Conservation (phyloP, 2,329 filamentous ascomycete species). For the Xylaria hypoxylon region DNA sequence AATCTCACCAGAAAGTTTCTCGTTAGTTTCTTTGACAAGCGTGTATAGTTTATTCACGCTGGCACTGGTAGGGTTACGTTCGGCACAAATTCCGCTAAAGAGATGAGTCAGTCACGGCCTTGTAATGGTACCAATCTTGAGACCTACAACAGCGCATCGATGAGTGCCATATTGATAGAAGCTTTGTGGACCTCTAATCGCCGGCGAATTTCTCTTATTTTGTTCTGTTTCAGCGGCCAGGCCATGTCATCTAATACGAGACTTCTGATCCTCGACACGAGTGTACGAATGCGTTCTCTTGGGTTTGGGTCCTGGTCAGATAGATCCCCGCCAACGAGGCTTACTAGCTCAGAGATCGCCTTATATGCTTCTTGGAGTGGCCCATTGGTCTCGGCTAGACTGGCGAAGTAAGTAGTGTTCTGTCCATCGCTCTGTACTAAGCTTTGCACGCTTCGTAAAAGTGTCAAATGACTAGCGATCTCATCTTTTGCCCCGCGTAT, state of each 20-base stretch:
- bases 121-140: background rate
- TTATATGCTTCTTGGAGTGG: background rate
- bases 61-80: background rate
- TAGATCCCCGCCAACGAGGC: background rate
- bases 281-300: no score
- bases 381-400: background rate
- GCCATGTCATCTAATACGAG: background rate
- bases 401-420: background rate
- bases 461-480: background rate
- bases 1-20: background rate
- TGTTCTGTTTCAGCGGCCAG: conserved; percentile 6
- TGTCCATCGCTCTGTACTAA: background rate
- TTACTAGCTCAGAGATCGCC: background rate
- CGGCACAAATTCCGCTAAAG: background rate
- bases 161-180: conserved; percentile 14
- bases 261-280: background rate
- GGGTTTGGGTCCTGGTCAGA: background rate
- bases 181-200: conserved; percentile 20
- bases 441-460: background rate
- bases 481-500: background rate
- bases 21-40: background rate
- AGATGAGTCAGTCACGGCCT: background rate
- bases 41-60: no score
- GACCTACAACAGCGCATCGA: conserved; percentile 13
- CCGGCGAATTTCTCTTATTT: conserved; percentile 1